Evolutionary conservation across 441 rosid species (phyloP), one percentile per base, ranked within the genome.

Genomic region (Eruca vesicaria): DNA sequence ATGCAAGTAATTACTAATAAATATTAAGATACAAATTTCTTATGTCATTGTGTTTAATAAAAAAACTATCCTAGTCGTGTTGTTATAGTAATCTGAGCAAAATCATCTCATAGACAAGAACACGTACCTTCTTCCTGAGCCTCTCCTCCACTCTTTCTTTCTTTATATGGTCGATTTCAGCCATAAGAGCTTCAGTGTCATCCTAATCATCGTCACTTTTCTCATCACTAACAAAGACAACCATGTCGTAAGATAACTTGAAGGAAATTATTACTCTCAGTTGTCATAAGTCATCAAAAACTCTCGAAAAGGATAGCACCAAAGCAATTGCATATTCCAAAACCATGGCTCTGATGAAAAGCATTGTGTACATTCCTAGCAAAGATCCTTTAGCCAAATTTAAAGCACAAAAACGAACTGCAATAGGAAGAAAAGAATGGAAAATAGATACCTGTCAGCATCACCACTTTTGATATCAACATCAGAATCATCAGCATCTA

Each of bases 401-500:
- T 53, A 26, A 61, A 66, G 33, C 58, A 72, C 29, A 45, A n/a
- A n/a, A 45, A 45, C 0, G 53, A 15, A 41, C 8, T 66, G 31
- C 21, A 38, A 67, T 14, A 57, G 10, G 53, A 23, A 20, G n/a
- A n/a, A n/a, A n/a, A n/a, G n/a, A n/a, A n/a, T n/a, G n/a, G 58
- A 36, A 62, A 69, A 50, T 21, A 76, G 36, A 12, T 53, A 93
- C 98, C 98, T 95, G 10, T 89, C 99, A 82, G 84, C 86, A 12
- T 45, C 53, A 5, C 16, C 53, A 7, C 87, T 88, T 79, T 86
- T 86, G 74, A 83, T 84, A 65, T 95, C 98, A 72, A 86, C 87
- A 83, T 93, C 99, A 76, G 99, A 95, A 84, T 95, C 99, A 90
- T 95, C 97, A 71, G 99, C 99, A 84, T 93, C 98, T 53, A 87